phyloP scores from a whole-genome alignment of 2,329 filamentous ascomycete species.

The Colletotrichum kahawae region DNA sequence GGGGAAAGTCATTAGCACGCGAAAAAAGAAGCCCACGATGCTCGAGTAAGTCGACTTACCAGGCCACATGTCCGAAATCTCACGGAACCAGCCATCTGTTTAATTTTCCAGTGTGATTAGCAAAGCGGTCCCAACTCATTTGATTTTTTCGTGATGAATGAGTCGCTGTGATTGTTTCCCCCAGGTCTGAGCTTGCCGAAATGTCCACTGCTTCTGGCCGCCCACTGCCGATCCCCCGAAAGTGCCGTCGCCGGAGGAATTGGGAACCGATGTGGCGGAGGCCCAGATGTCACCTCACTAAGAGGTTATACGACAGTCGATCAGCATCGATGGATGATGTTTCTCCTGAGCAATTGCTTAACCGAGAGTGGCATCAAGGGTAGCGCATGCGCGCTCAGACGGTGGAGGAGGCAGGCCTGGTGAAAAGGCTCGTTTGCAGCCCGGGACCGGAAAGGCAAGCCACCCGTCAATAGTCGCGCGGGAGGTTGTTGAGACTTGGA shows the following conservation, averaged over 20 bases:
- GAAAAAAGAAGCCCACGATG: neutral
- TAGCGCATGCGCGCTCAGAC: slow-evolving; percentile 14
- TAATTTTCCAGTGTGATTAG: neutral
- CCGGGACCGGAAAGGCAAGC: slow-evolving; percentile 4
- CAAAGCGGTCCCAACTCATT: neutral
- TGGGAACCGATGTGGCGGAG: neutral
- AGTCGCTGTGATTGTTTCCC: neutral
- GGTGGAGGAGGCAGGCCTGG: slow-evolving; percentile 5
- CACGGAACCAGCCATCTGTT: slow-evolving; percentile 99
- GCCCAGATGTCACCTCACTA: neutral
- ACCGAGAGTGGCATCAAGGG: slow-evolving; percentile 20
- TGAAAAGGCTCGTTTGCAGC: neutral
- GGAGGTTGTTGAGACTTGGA: neutral
- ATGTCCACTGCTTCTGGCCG: neutral
- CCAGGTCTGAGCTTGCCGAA: neutral
- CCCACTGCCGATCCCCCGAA: neutral
- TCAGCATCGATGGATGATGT: neutral
- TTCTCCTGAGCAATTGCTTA: slow-evolving; percentile 15
- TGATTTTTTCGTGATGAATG: neutral
- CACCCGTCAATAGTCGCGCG: slow-evolving; percentile 19
- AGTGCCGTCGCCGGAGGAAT: neutral
- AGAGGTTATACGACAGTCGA: neutral
- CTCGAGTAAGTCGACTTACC: slow-evolving; percentile 41
- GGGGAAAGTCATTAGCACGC: neutral
- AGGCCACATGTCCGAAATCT: slow-evolving; percentile 99